Percentiles rank a stretch among this genome's conserved stretches.
phyloP scores from a whole-genome alignment of 2,329 filamentous ascomycete genomes.

The Sporothrix protearum region DNA sequence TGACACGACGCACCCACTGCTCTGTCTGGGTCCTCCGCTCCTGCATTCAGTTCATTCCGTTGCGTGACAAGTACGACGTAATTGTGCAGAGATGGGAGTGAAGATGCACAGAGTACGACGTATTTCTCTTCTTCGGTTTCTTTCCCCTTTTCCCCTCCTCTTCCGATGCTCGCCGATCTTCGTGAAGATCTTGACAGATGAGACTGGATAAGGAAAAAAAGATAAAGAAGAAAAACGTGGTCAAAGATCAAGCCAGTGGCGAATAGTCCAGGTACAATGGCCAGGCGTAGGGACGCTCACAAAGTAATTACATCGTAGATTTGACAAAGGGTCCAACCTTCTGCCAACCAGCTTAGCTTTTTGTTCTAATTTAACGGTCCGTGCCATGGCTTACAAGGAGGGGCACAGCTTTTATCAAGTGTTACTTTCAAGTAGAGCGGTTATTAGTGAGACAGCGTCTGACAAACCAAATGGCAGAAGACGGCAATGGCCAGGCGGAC shows the following conservation, averaged over 20 bases:
- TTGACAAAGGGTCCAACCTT: slow-evolving; percentile 5
- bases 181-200: neutral
- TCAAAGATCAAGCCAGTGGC: neutral
- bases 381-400: slow-evolving; percentile 13
- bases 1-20: neutral
- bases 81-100: neutral
- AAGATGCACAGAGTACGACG: neutral
- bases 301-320: no score
- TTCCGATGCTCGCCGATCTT: neutral
- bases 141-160: no score
- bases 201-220: neutral
- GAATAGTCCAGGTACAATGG: neutral
- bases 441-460: neutral
- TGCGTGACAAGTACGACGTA: neutral
- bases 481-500: neutral
- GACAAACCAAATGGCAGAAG: slow-evolving; percentile 4
- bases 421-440: neutral
- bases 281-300: neutral
- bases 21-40: neutral
- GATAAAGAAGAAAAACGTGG: neutral
- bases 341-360: neutral
- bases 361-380: neutral
- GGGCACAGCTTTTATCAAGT: neutral
- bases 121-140: no score
- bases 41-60: neutral